Base-by-base conservation (phyloP, 2,329 filamentous ascomycete species). In the Tolypocladium paradoxum region DNA sequence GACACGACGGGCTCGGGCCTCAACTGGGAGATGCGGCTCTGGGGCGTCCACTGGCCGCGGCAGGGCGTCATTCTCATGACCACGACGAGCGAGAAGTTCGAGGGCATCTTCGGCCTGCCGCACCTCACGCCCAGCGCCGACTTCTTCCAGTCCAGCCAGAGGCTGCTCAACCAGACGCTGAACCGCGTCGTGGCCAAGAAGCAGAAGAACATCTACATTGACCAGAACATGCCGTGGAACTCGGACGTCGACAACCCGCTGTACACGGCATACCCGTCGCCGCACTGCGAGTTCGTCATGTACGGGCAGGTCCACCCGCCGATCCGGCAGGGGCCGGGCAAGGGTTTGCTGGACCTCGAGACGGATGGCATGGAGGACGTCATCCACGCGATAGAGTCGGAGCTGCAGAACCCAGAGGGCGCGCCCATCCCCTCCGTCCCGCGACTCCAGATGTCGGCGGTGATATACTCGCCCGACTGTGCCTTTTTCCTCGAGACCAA, bases 61-160 rank as follows among this genome's bases (percentile, higher is more conserved):
- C 81, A 87, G 57, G 93, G 93, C 2, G 81, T 83, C 16, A 81
- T 93, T 49, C 73, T 97, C 36, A 73, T 97, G 65, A 88, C 87
- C 2, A 96, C 92, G 0, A 92, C 90, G 48, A 96, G 90, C 68
- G 88, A 96, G 64, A 96, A 95, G 73, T 93, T 93, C 63, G 83
- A 86, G n/a, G 91, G 93, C 45, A 85, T 97, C 53, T 95, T 95
- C 66, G 87, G 85, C 2, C 73, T 97, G 48, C 91, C 93, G 29
- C 90, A 97, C 68, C 78, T 99, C 50, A 76, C 87, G 0, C 78
- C 88, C 0, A 68, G 73, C 22, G 65, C 72, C 4, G 73, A 80
- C 49, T 83, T 78, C 63, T 82, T 82, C 65, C 66, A 71, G 63
- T 76, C 79, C 56, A 76, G 82, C 71, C 67, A 85, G 63, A 73